Base-by-base conservation (phyloP, 768 basidiomycete species). In the Mycena latifolia region DNA sequence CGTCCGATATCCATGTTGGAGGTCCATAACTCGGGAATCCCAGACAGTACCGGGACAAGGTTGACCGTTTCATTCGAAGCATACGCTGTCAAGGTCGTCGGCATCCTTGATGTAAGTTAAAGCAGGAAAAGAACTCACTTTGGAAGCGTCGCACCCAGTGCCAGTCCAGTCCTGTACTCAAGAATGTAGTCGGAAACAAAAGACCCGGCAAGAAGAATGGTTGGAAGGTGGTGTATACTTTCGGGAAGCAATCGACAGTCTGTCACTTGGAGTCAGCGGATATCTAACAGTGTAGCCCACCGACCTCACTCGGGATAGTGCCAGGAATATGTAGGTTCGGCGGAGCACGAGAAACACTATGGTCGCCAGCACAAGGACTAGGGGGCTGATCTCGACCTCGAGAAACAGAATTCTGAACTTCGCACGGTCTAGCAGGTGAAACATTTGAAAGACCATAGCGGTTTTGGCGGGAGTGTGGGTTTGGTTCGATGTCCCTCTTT, bases 1-100 rank as follows among this genome's bases (percentile, higher is more conserved):
- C 84, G 78, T 14, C 78, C 80, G 6, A 86, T 79, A 45, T 86
- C 83, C 24, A 86, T 63, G 61, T 84, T 86, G 18, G 81, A 77
- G 3, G 83, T 83, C 66, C 80, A 83, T 24, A 85, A 71, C 0
- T 71, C 71, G 1, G 83, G 75, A 7, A 64, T 58, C 0, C 85
- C 84, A 0, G 69, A 62, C 0, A 86, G 6, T 18, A 74, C 53
- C 4, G 76, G 72, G 9, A 77, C 66, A 9, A 77, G 43, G 22
- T 72, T 66, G 33, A 78, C 57, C 18, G 71, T 76, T 54, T 78
- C 77, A 20, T 53, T 65, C 9, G 60, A 50, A 27, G 37, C 43
- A 52, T 75, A 72, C 17, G 67, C 69, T 72, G 55, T 18, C n/a
- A n/a, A n/a, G n/a, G n/a, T n/a, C n/a, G n/a, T n/a, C n/a, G n/a